Base-by-base conservation (phyloP, 2,329 filamentous ascomycete genomes). In the Eutypella sp. region DNA sequence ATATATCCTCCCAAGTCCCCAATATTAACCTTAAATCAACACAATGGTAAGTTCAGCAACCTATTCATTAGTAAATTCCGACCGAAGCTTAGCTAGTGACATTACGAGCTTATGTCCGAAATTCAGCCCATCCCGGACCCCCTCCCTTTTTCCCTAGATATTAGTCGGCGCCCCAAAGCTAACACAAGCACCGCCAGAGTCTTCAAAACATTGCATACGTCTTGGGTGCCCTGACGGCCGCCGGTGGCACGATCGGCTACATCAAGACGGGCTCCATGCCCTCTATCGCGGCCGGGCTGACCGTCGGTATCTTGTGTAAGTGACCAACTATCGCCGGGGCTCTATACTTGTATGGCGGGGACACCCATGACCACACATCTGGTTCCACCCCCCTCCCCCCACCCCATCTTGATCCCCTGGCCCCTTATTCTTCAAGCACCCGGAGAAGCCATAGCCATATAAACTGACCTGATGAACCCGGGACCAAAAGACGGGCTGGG, bases 221-320 rank as follows among this genome's bases (percentile, higher is more conserved):
- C 60, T 82, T 97, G 60, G 88, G 87, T 50, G 76, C 82, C 53
- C 76, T 97, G 48, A 96, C 91, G 47, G 89, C 91, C 42, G 78
- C 85, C 47, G 93, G 93, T 58, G 93, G 93, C 53, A 85, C 88
- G 49, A 86, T 87, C 62, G 93, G 93, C 62, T 99, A 89, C 69
- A 74, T 85, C 38, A 84, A 85, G 64, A 93, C 91, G 1, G 81
- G 89, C 48, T 97, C 91, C 20, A 66, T 96, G 41, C 92, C 92
- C 31, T 96, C 90, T 11, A 77, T 97, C 56, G 82, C 81, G 11
- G 93, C 93, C 13, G 93, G 93, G 43, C 74, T 89, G 55, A 84
- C 85, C 27, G 90, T 99, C 54, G 93, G 93, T 41, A 56, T 75
- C 13, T 64, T 82, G 16, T 82, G 77, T 81, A 70, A 39, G 72